phyloP scores from a whole-genome alignment of 202 grass and related monocot species.

The Brachypodium distachyon region DNA sequence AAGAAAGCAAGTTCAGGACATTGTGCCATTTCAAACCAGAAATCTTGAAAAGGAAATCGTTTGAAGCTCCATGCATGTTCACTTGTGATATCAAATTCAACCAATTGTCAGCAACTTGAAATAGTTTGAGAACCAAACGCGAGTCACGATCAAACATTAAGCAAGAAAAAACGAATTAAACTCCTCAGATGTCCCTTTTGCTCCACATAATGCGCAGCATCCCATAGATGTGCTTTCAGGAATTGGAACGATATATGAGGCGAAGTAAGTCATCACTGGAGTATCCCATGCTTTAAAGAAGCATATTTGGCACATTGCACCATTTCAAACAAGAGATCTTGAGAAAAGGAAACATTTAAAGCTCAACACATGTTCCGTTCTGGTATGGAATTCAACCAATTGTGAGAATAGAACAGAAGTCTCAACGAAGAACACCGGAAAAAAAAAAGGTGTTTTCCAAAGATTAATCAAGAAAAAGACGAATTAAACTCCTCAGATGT shows the following conservation, averaged over 20 bases:
- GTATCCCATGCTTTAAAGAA: not conserved
- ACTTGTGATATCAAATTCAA: not conserved
- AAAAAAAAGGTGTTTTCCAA: not conserved
- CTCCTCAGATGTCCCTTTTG: constrained; percentile 48
- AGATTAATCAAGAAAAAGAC: not conserved
- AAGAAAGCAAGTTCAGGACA: not conserved
- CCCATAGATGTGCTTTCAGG: not conserved
- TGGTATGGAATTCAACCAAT: not conserved
- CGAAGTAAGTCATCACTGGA: not conserved
- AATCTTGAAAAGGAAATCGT: not conserved
- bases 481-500: constrained; percentile 33
- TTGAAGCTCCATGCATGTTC: not conserved
- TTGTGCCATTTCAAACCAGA: not conserved
- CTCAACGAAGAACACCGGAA: not conserved
- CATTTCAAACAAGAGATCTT: not conserved
- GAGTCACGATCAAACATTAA: not conserved
- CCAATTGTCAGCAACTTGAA: not conserved
- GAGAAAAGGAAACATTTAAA: too few species aligned
- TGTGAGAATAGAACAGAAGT: not conserved
- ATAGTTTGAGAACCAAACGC: not conserved
- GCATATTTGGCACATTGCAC: not conserved
- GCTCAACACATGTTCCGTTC: not conserved
- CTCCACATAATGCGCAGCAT: constrained; percentile 13
- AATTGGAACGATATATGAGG: not conserved
- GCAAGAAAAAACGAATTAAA: not conserved